Conservation (phyloP, 495 filamentous ascomycete genomes). For the Acidiella bohemica region DNA sequence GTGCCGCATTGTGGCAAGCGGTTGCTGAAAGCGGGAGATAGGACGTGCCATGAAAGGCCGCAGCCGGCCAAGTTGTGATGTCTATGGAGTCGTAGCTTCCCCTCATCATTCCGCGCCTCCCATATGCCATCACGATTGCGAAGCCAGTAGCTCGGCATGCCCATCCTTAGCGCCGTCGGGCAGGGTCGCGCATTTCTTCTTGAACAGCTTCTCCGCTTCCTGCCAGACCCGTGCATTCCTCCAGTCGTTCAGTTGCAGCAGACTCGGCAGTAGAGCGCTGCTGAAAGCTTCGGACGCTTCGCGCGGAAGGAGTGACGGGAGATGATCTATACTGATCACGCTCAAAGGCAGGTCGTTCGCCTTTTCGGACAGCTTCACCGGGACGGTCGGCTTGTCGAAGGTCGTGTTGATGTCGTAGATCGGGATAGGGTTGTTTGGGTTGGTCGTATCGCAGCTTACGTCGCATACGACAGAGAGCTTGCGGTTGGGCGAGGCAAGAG, state of each 20-base stretch:
- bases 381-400: conserved; percentile 71
- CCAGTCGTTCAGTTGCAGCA: conserved; percentile 67
- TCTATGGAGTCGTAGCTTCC: too few relatives aligned
- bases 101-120: too few relatives aligned
- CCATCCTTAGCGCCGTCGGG: conserved; percentile 30
- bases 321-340: conserved; percentile 82
- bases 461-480: conserved; percentile 80
- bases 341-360: conserved; percentile 46
- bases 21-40: too few relatives aligned
- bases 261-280: conserved; percentile 59
- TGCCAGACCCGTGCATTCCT: conserved; percentile 62
- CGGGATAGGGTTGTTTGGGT: conserved; percentile 66
- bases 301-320: conserved; percentile 66
- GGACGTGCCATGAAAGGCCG: too few relatives aligned
- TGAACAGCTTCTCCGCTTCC: conserved; percentile 69
- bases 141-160: conserved; percentile 10
- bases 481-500: conserved; percentile 52
- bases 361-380: conserved; percentile 42
- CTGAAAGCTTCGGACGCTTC: conserved; percentile 84
- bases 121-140: conserved; percentile 11
- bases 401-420: conserved; percentile 73
- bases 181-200: conserved; percentile 68
- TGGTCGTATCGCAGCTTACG: conserved; percentile 49
- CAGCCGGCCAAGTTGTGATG: too few relatives aligned
- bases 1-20: background rate